Percentiles rank a stretch among this genome's conserved stretches.
Conservation (phyloP, 495 filamentous ascomycete genomes). For the Penicillium malachiteum region DNA sequence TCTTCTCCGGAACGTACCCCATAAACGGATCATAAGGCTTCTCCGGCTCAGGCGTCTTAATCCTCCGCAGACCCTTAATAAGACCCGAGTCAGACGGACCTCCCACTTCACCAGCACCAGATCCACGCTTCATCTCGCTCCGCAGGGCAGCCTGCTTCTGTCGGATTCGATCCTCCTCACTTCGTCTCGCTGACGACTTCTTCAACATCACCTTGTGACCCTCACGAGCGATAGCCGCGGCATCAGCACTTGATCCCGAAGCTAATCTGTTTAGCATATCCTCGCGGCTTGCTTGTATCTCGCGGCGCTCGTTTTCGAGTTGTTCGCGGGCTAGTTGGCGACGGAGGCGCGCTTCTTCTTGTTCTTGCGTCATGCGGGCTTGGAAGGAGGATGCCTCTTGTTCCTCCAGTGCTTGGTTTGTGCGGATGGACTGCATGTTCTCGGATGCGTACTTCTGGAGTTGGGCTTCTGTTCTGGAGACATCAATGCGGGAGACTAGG, state of each 20-base stretch:
- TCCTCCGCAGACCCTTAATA: constrained; percentile 76
- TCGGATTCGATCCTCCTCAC: constrained; percentile 48
- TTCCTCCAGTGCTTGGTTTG: constrained; percentile 53
- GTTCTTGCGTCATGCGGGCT: constrained; percentile 65
- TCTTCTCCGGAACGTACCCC: constrained; percentile 61
- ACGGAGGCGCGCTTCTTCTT: constrained; percentile 59
- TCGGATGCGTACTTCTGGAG: constrained; percentile 65
- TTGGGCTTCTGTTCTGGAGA: constrained; percentile 66
- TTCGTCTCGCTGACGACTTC: constrained; percentile 56
- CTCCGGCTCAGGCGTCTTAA: constrained; percentile 57
- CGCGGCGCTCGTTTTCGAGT: constrained; percentile 62
- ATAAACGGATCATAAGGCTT: constrained; percentile 88
- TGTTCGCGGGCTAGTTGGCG: constrained; percentile 56
- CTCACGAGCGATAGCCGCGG: constrained; percentile 51
- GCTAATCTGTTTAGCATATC: constrained; percentile 57
- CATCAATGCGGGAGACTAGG: constrained; percentile 69
- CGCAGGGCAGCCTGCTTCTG: constrained; percentile 47
- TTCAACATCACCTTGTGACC: constrained; percentile 66
- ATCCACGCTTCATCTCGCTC: constrained; percentile 32
- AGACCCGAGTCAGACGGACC: constrained; percentile 36
- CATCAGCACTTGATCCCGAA: constrained; percentile 45
- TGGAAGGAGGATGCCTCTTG: constrained; percentile 54
- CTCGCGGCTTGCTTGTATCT: constrained; percentile 57
- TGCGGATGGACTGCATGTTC: constrained; percentile 58
- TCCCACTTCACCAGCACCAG: constrained; percentile 23